Percentiles rank a stretch among this genome's conserved stretches.
phyloP scores from a whole-genome alignment of 352 stramenopile species.

The Pythium graminicola region DNA sequence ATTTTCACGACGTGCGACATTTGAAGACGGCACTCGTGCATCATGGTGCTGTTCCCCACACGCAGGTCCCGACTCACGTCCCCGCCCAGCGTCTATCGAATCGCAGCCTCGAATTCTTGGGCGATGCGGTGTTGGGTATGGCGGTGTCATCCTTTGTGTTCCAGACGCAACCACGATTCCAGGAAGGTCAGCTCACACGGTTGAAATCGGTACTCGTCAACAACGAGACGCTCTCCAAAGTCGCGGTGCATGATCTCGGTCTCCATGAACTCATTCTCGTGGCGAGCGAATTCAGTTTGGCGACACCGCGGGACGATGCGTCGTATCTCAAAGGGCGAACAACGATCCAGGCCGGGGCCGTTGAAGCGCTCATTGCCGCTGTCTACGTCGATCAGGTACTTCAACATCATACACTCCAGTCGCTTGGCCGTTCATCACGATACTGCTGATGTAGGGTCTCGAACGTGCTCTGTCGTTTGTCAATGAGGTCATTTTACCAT shows the following conservation, averaged over 20 bases:
- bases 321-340: constrained; percentile 42
- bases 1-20: constrained; percentile 48
- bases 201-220: constrained; percentile 68
- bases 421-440: no score
- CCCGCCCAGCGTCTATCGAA: constrained; percentile 64
- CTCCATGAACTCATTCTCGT: constrained; percentile 63
- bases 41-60: constrained; percentile 51
- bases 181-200: constrained; percentile 73
- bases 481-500: constrained; percentile 50
- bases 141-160: constrained; percentile 62
- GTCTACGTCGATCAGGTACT: constrained; percentile 67
- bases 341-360: constrained; percentile 67
- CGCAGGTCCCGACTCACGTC: constrained; percentile 32
- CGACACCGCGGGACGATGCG: constrained; percentile 19
- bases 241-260: constrained; percentile 49
- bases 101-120: constrained; percentile 76
- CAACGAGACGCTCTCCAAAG: constrained; percentile 62
- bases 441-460: constrained; percentile 38
- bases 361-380: constrained; percentile 73
- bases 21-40: constrained; percentile 71
- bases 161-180: constrained; percentile 54
- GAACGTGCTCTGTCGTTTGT: constrained; percentile 59
- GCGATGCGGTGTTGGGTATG: constrained; percentile 68
- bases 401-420: no score
- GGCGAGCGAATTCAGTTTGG: constrained; percentile 33